Evolutionary conservation across 2,329 filamentous ascomycete genomes (phyloP).

Genomic region (Fusarium sp.): DNA sequence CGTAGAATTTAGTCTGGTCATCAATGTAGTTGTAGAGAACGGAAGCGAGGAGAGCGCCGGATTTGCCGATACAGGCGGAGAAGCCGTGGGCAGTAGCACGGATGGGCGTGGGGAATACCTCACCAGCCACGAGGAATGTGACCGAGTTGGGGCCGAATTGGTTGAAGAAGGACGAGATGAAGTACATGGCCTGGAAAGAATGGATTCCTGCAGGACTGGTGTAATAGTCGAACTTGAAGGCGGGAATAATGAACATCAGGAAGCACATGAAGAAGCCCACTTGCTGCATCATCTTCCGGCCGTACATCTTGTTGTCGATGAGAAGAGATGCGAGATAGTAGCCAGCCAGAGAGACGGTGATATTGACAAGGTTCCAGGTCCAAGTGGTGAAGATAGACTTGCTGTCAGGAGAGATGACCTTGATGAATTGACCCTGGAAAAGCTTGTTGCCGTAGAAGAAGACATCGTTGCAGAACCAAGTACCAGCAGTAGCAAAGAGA

Average conservation of each 20-base stretch:
- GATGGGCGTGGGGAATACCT: constrained; percentile 95
- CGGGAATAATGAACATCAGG: constrained; percentile 91
- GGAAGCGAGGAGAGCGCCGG: constrained; percentile 85
- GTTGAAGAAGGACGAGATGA: constrained; percentile 98
- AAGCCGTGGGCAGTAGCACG: constrained; percentile 95
- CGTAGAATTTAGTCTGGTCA: constrained; percentile 84
- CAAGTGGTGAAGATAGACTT: constrained; percentile 84
- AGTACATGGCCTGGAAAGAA: constrained; percentile 98
- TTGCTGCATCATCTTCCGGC: constrained; percentile 96
- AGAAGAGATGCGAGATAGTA: constrained; percentile 91
- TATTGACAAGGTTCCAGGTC: constrained; percentile 94
- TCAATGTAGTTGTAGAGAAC: constrained; percentile 96
- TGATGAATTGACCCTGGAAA: constrained; percentile 92
- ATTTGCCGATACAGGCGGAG: constrained; percentile 90
- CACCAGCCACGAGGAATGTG: constrained; percentile 94
- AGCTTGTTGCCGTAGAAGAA: constrained; percentile 99
- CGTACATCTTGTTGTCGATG: constrained; percentile 97
- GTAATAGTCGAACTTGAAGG: constrained; percentile 89
- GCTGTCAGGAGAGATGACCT: constrained; percentile 75
- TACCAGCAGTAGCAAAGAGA: constrained; percentile 83
- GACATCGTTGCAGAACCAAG: constrained; percentile 96
- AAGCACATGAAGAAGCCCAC: constrained; percentile 93
- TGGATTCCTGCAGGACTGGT: constrained; percentile 76
- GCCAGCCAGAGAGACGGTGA: constrained; percentile 83
- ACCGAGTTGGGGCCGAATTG: constrained; percentile 97